These are phyloP conservation scores for Capronia americana DNA, from an alignment of 2,329 filamentous ascomycete genomes.

Conservation along the genomic window DNA sequence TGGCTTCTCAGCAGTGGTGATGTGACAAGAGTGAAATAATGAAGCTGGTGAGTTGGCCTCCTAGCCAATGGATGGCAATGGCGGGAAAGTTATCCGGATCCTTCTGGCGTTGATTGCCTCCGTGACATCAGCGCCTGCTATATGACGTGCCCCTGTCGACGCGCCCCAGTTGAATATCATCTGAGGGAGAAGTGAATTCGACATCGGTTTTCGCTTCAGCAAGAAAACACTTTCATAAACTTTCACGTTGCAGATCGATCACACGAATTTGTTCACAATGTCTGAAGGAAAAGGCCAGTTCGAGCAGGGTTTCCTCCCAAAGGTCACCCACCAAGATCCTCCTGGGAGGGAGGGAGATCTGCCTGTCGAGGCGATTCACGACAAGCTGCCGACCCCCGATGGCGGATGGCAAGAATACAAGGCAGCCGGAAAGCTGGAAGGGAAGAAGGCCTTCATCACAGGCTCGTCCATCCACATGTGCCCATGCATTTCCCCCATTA, in stretches of 20 bases:
- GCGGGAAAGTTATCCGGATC: neutral
- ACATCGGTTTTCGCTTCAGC: neutral
- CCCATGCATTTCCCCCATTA: neutral
- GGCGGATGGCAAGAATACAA: conserved; percentile 74
- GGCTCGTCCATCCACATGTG: conserved; percentile 43
- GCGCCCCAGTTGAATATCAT: neutral
- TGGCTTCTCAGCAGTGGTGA: neutral
- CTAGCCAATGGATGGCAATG: neutral
- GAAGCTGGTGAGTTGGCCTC: neutral
- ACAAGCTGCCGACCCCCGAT: conserved; percentile 70
- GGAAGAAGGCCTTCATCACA: conserved; percentile 78
- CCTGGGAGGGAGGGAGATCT: conserved; percentile 64
- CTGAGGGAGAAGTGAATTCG: neutral
- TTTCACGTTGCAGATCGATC: neutral
- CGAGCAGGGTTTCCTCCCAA: conserved; percentile 45
- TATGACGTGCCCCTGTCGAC: neutral
- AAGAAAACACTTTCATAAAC: neutral
- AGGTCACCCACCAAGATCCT: conserved; percentile 59
- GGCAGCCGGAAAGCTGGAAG: conserved; percentile 75
- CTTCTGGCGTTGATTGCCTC: neutral
- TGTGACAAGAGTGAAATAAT: neutral
- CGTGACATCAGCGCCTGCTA: conserved; percentile 4
- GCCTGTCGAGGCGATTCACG: conserved; percentile 64
- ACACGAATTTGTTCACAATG: neutral
- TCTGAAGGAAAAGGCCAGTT: conserved; percentile 21